phyloP scores from a whole-genome alignment of 2,329 filamentous ascomycete genomes.

The Pseudopyricularia cyperi region DNA sequence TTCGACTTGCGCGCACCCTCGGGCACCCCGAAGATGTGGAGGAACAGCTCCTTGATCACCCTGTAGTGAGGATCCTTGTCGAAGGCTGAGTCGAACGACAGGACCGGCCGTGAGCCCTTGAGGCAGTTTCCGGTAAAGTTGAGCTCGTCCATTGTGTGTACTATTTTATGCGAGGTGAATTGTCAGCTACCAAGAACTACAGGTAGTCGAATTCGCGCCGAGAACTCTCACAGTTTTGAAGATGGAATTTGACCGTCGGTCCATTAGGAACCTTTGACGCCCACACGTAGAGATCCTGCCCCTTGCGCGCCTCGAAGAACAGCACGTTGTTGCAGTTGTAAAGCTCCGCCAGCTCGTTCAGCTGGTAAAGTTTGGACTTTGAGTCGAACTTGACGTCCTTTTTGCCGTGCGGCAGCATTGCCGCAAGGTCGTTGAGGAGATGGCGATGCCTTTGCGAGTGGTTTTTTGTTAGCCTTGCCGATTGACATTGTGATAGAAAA shows the following conservation, averaged over 20 bases:
- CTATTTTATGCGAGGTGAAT: conserved; percentile 19
- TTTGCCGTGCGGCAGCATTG: conserved; percentile 79
- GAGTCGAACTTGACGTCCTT: conserved; percentile 97
- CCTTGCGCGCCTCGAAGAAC: conserved; percentile 92
- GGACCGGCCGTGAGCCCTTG: conserved; percentile 79
- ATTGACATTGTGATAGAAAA: too few relatives aligned
- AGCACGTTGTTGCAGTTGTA: conserved; percentile 85
- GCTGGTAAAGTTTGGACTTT: conserved; percentile 73
- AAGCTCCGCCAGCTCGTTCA: conserved; percentile 62
- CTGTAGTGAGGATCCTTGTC: conserved; percentile 67
- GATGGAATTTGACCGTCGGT: conserved; percentile 47
- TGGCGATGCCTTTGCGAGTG: conserved; percentile 62
- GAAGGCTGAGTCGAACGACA: conserved; percentile 85
- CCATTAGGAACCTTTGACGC: conserved; percentile 82
- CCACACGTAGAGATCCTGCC: conserved; percentile 90
- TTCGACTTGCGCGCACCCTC: conserved; percentile 80
- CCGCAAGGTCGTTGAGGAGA: conserved; percentile 75
- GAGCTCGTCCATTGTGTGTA: conserved; percentile 94
- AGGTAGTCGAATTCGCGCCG: conserved; percentile 1
- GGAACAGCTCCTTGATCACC: conserved; percentile 80
- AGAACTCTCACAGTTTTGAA: conserved; percentile 31
- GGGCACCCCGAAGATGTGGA: conserved; percentile 85
- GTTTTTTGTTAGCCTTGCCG: conserved; percentile 7
- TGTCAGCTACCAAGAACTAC: neutral
- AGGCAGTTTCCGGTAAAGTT: conserved; percentile 96